Evolutionary conservation across 306 rosid species (phyloP).

Genomic region (Lagenaria siceraria): DNA sequence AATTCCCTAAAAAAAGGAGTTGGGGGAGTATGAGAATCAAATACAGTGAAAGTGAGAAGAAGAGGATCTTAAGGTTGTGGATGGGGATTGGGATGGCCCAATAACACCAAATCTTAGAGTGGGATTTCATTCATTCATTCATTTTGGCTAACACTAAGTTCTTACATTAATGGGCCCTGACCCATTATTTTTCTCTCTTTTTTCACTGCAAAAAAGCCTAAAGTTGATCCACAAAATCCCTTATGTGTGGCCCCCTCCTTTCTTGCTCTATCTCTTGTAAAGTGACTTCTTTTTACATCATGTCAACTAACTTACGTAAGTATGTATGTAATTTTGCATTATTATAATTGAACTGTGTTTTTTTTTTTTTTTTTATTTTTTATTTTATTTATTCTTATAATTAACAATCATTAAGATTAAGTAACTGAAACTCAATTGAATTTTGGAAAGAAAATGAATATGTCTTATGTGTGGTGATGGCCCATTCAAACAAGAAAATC

Average conservation of each 20-base stretch:
- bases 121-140: no score
- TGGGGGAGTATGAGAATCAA: no score
- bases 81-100: no score
- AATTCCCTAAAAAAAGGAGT: no score
- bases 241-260: background rate
- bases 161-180: background rate
- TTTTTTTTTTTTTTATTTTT: no score
- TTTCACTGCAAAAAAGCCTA: background rate
- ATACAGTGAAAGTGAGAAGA: no score
- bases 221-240: background rate
- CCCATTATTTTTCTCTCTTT: background rate
- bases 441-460: background rate
- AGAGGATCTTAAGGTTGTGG: no score
- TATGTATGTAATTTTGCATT: background rate
- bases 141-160: no score
- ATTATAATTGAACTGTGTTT: background rate
- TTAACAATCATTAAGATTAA: background rate
- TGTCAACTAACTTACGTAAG: background rate
- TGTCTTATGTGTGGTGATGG: background rate
- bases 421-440: background rate
- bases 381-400: no score
- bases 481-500: constrained; percentile 8
- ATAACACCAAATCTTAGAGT: no score
- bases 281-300: background rate
- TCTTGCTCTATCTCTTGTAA: background rate